Conservation (phyloP, 2,329 filamentous ascomycete species). For the Apiospora saccharicola region DNA sequence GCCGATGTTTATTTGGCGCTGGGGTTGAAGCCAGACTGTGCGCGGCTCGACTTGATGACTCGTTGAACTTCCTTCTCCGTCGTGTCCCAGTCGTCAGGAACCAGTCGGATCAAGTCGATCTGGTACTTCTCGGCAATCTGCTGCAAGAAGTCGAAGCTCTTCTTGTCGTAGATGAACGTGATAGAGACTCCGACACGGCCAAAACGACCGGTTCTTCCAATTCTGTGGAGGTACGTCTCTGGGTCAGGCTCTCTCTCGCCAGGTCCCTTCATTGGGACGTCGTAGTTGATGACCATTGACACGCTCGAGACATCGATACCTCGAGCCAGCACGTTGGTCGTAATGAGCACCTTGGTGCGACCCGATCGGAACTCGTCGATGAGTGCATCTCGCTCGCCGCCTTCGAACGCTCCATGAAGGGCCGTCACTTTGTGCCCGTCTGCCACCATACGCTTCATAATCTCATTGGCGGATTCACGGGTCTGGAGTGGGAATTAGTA, state of each 20-base stretch:
- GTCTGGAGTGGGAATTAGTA: slow-evolving; percentile 80
- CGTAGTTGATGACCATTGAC: slow-evolving; percentile 98
- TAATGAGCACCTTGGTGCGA: slow-evolving; percentile 93
- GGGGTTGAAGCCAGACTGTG: slow-evolving; percentile 61
- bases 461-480: slow-evolving; percentile 83
- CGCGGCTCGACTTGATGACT: slow-evolving; percentile 76
- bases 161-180: slow-evolving; percentile 88
- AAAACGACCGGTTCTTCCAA: slow-evolving; percentile 95
- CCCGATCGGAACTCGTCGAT: slow-evolving; percentile 88
- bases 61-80: slow-evolving; percentile 84
- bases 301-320: slow-evolving; percentile 93
- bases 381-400: slow-evolving; percentile 80
- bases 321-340: slow-evolving; percentile 94
- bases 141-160: slow-evolving; percentile 80
- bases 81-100: slow-evolving; percentile 88
- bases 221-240: slow-evolving; percentile 97
- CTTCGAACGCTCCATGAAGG: slow-evolving; percentile 88
- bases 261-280: slow-evolving; percentile 77
- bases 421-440: slow-evolving; percentile 94
- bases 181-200: slow-evolving; percentile 96
- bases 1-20: slow-evolving; percentile 31
- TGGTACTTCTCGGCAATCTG: slow-evolving; percentile 82
- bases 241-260: slow-evolving; percentile 86
- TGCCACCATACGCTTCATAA: slow-evolving; percentile 82
- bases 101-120: slow-evolving; percentile 81